Conservation (phyloP, 768 basidiomycete genomes). For the Tricholoma saponaceum region DNA sequence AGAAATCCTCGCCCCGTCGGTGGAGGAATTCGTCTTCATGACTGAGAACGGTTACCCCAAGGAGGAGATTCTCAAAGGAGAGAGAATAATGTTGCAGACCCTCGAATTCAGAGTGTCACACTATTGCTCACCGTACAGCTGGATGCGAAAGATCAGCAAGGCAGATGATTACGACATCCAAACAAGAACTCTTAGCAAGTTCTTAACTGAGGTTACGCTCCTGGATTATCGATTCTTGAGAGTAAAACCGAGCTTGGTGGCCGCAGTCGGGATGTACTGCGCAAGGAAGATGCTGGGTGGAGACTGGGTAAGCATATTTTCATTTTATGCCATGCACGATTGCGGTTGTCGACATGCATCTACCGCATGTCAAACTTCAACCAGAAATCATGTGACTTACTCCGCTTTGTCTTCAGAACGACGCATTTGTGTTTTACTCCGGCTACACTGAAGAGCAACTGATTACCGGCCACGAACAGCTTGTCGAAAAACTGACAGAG, state of each 20-base stretch:
- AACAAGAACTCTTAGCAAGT: constrained; percentile 95
- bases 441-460: constrained; percentile 89
- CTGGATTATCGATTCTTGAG: constrained; percentile 90
- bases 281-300: constrained; percentile 92
- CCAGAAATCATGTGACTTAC: constrained; percentile 35
- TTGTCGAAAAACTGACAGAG: constrained; percentile 81
- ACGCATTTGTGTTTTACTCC: constrained; percentile 89
- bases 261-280: constrained; percentile 97
- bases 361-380: constrained; percentile 14
- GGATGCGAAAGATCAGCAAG: constrained; percentile 98
- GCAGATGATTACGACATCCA: constrained; percentile 99
- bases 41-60: constrained; percentile 91
- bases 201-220: constrained; percentile 93
- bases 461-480: constrained; percentile 70
- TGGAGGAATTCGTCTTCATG: constrained; percentile 99
- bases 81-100: constrained; percentile 92
- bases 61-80: constrained; percentile 97
- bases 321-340: constrained; percentile 9
- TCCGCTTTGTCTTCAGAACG: constrained; percentile 53
- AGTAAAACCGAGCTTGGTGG: constrained; percentile 89
- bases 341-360: constrained; percentile 8
- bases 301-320: constrained; percentile 80
- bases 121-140: constrained; percentile 98
- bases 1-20: constrained; percentile 94
- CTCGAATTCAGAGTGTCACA: constrained; percentile 94